Evolutionary conservation across 768 basidiomycete species (phyloP).

Genomic region (Clathrus columnatus): DNA sequence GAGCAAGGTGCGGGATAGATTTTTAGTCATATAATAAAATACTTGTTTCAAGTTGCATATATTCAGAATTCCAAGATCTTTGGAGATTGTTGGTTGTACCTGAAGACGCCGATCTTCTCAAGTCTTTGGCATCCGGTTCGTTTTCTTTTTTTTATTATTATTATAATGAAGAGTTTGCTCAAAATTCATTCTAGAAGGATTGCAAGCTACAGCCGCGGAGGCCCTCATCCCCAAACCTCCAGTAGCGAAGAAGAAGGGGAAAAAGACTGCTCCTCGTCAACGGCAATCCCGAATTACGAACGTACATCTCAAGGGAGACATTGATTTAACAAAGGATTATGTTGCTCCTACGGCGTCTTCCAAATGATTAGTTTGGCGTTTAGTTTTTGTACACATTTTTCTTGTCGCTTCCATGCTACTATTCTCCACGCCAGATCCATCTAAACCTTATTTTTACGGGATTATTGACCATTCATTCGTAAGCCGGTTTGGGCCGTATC

Average conservation of each 20-base stretch:
- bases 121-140: slow-evolving; percentile 65
- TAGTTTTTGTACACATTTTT: not conserved
- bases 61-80: slow-evolving; percentile 72
- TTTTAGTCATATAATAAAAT: not conserved
- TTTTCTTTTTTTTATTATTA: not conserved
- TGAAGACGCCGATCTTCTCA: slow-evolving; percentile 74
- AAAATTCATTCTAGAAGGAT: slow-evolving; percentile 47
- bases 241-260: slow-evolving; percentile 72
- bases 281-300: slow-evolving; percentile 82
- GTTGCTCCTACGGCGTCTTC: not conserved
- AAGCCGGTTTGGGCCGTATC: no score
- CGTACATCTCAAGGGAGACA: slow-evolving; percentile 75
- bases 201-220: slow-evolving; percentile 71
- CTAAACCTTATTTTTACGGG: no score
- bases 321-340: slow-evolving; percentile 46
- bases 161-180: not conserved
- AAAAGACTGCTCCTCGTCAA: slow-evolving; percentile 62
- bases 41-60: not conserved
- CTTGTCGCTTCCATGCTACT: no score
- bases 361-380: not conserved
- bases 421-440: no score
- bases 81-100: slow-evolving; percentile 85
- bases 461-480: no score
- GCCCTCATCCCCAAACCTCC: slow-evolving; percentile 42
- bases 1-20: slow-evolving; percentile 57